These are phyloP conservation scores for Hydnum rufescens DNA, from an alignment of 768 basidiomycete genomes.

Conservation along the genomic window DNA sequence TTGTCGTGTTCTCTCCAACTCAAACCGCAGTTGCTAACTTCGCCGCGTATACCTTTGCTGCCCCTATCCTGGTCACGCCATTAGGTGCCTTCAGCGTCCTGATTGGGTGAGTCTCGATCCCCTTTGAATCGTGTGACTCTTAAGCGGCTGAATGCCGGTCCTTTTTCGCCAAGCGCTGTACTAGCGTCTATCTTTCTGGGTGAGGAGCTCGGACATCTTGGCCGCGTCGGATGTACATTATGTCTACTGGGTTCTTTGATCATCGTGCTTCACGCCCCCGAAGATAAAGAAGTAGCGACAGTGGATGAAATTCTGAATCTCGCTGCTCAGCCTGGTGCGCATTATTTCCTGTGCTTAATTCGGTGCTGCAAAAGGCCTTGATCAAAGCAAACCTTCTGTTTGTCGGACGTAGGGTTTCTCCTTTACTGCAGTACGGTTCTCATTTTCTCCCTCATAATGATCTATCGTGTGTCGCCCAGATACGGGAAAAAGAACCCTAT, in stretches of 20 bases:
- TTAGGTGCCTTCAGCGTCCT: conserved; percentile 92
- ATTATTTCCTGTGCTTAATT: conserved; percentile 1
- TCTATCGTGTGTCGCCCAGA: conserved; percentile 63
- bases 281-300: conserved; percentile 80
- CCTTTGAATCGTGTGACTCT: conserved; percentile 5
- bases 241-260: conserved; percentile 78
- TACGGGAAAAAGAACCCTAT: conserved; percentile 77
- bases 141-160: background rate
- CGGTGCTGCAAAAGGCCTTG: background rate
- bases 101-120: conserved; percentile 43
- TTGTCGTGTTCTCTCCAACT: background rate
- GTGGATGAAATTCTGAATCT: conserved; percentile 86
- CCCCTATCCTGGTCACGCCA: conserved; percentile 94
- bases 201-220: conserved; percentile 87
- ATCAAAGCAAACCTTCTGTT: background rate
- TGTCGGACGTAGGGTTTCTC: conserved; percentile 63
- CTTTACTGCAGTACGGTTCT: conserved; percentile 75
- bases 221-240: conserved; percentile 65
- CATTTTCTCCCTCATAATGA: conserved; percentile 68
- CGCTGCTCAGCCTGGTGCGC: conserved; percentile 78
- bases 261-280: conserved; percentile 91
- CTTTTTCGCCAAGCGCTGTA: conserved; percentile 44
- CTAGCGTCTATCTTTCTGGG: conserved; percentile 83
- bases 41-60: conserved; percentile 93
- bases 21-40: conserved; percentile 45